These are phyloP conservation scores for Linnemannia zychae DNA, from an alignment of 192 early-diverging fungal species.

Conservation along the genomic window DNA sequence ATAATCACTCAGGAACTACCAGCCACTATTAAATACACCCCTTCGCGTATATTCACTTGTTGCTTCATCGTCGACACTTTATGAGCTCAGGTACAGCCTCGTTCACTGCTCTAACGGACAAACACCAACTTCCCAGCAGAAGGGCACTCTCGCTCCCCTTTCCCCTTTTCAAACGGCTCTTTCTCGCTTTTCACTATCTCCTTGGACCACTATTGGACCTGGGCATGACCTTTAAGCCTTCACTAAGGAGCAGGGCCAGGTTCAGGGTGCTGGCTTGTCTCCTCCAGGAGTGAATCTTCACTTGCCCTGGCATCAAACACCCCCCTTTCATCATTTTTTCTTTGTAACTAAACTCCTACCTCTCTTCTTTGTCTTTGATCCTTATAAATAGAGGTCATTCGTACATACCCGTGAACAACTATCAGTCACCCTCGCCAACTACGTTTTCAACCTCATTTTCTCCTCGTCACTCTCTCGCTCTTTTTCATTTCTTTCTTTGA, in stretches of 20 bases:
- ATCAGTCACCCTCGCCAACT: neutral
- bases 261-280: neutral
- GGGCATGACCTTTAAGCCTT: neutral
- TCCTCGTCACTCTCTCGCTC: neutral
- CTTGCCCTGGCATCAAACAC: neutral
- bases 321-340: neutral
- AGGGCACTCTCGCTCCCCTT: slow-evolving; percentile 11
- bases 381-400: slow-evolving; percentile 1
- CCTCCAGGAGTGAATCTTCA: neutral
- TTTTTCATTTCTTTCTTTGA: neutral
- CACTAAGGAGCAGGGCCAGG: neutral
- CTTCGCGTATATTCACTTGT: neutral
- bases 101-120: neutral
- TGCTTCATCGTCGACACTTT: neutral
- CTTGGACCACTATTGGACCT: neutral
- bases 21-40: no score
- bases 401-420: neutral
- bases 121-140: neutral
- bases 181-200: neutral
- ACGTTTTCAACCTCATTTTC: slow-evolving; percentile 4
- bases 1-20: neutral
- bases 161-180: neutral
- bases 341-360: neutral
- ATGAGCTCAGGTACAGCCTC: neutral
- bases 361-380: neutral